Evolutionary conservation across 164 flowering plant species (phyloP), one percentile per base, ranked within the genome.

Genomic region (Nymphaea thermarum): DNA sequence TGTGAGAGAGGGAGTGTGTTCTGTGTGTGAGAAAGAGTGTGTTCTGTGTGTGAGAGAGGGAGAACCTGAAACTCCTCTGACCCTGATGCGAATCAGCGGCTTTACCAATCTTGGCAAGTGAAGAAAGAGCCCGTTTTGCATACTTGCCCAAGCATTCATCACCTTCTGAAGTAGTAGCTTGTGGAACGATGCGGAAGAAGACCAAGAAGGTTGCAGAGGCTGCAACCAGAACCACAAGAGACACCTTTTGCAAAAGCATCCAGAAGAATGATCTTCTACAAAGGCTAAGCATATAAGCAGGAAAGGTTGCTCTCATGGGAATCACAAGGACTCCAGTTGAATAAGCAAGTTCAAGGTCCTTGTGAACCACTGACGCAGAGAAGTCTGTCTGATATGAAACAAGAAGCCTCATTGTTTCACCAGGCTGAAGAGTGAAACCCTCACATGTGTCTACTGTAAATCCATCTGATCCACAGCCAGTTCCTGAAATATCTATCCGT

Each of bases 301-400:
- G 87, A 61, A 87, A 67, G 70, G 63, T 86, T 70, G 87, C 96
- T 76, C 82, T 84, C 91, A 89, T 85, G 51, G 94, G 98, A 70
- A 88, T 73, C 67, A 85, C 84, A 67, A 89, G 68, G 17, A 82
- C 77, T 17, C 96, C 92, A 65, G 80, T 74, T 16, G 80, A 76
- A 71, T 85, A 62, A 63, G 75, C 73, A 69, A 89, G 70, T 71
- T 86, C 90, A 70, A 91, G 96, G 72, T 91, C 92, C 71, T 87
- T 78, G 55, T 76, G 80, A 64, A 85, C 80, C 64, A 77, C 74
- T 43, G 85, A 70, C 18, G 78, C 80, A 60, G 83, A 82, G 72
- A 84, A 84, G 74, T 84, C 88, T 41, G 85, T 68, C 70, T 79
- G 84, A 77, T 82, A 86, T 36, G 89, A 85, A 67, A 92, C 74